Base-by-base conservation (phyloP, 2,329 filamentous ascomycete genomes). In the Aspergillus sp. region DNA sequence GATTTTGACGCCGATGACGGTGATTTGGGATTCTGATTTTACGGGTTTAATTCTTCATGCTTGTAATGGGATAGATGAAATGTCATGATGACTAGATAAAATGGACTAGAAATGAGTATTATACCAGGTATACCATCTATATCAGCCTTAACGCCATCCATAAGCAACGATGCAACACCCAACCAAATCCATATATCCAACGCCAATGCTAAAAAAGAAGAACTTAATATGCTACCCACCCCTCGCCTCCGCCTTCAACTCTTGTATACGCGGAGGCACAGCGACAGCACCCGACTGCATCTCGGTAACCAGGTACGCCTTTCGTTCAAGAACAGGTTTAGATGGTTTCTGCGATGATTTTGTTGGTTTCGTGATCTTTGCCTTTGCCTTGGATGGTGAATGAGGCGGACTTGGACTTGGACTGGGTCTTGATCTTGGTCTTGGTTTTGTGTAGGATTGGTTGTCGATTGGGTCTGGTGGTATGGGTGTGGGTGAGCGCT, bases 1-100 rank as follows among this genome's bases (percentile, higher is more conserved):
- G 61, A 58, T 32, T 63, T 60, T 42, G 60, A 57, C 7, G 56
- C 58, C 11, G 51, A 48, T 11, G 44, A 53, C 27, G 45, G 45
- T 34, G 53, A 54, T 30, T 32, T 53, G n/a, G 49, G 52, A 27
- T 56, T 59, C 42, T 56, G 33, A 37, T 31, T 39, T 33, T 39
- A 39, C 30, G 37, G 10, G n/a, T 3, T 32, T 32, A 8, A 8
- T 32, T 32, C 8, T 32, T 32, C 8, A n/a, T 35, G 12, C 9
- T 13, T 35, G 9, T 9, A 9, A 32, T 8, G 8, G 31, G n/a
- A 32, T 32, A 32, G 31, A 32, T n/a, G 31, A 32, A 8, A n/a
- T 32, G 31, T n/a, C 31, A 32, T 8, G 31, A 32, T 32, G 8
- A 9, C 31, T 9, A 8, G 31, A 32, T 8, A 9, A n/a, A n/a